Base-by-base conservation (phyloP, 2,329 filamentous ascomycete genomes). In the Aspergillus fischeri region DNA sequence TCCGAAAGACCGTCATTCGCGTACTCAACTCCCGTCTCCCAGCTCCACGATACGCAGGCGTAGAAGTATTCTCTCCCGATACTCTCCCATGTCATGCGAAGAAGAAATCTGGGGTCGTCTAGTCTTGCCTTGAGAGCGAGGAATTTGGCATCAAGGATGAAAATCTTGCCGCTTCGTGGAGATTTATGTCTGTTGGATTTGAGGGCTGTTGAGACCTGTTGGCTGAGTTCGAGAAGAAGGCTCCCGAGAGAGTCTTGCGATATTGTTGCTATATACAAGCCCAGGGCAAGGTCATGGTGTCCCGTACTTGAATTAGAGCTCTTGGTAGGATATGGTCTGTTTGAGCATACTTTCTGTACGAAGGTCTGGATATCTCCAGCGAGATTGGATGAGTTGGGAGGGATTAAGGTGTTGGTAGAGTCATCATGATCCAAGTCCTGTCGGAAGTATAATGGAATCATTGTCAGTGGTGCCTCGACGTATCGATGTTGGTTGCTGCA, bases 1-100 rank as follows among this genome's bases (percentile, higher is more conserved):
- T 58, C 53, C 24, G 58, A 54, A 0, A 32, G 27, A 3, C 20
- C 21, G 7, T 5, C 27, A 10, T 42, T 32, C 5, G 21, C 21
- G 35, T 52, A 2, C 8, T 29, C 41, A 24, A 3, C 5, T 11
- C 14, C 10, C 8, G 10, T 14, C 21, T 20, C 58, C 24, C 52
- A 49, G 28, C 58, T 56, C 71, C 72, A 74, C 27, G 60, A 63
- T 25, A 77, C 57, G 55, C 66, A 73, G 3, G 70, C 73, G 44
- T 70, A 73, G 49, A 71, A 75, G 35, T 69, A 67, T 7, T 62
- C 58, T 32, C 54, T 62, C 24, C 66, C 67, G 17, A 72, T 63
- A 28, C 56, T 53, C 10, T 63, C 56, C 71, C 73, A 75, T 1
- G 66, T 67, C 2, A 62, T 56, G 2, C 58, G 61, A 5, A 70